phyloP scores from a whole-genome alignment of 441 rosid species.

The Eruca vesicaria region DNA sequence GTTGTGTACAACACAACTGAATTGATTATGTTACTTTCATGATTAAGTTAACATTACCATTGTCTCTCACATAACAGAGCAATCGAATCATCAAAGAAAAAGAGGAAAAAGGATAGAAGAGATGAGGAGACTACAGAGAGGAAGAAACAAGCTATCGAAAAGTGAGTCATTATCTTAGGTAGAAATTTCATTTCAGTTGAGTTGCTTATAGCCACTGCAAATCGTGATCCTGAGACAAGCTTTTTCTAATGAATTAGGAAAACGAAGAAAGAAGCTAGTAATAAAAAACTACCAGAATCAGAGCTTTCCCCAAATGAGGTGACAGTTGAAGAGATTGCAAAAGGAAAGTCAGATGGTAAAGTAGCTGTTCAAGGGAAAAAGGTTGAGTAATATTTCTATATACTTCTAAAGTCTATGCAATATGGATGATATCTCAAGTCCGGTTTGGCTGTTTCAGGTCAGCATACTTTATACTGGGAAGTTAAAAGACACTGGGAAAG shows the following conservation, averaged over 20 bases:
- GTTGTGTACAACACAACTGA: constrained; percentile 18
- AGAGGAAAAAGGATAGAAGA: constrained; percentile 21
- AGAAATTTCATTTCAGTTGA: neutral
- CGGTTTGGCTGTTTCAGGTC: constrained; percentile 39
- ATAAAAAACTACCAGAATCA: constrained; percentile 16
- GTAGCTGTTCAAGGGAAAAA: constrained; percentile 50
- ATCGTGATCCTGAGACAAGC: constrained; percentile 2
- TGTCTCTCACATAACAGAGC: constrained; percentile 13
- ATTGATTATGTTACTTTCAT: neutral
- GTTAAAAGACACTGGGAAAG: constrained; percentile 45
- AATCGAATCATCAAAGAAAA: constrained; percentile 20
- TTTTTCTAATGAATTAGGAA: constrained; percentile 26
- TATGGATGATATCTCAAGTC: constrained; percentile 4
- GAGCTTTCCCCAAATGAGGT: constrained; percentile 42
- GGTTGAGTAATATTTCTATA: constrained; percentile 20
- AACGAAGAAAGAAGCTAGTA: constrained; percentile 18
- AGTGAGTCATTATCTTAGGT: constrained; percentile 11
- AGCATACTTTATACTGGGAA: constrained; percentile 45
- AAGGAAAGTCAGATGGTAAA: constrained; percentile 46
- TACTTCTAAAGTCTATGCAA: neutral
- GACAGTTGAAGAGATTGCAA: constrained; percentile 43
- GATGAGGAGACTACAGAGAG: neutral
- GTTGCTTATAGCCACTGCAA: neutral
- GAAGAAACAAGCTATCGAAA: constrained; percentile 14
- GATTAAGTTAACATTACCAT: neutral